These are phyloP conservation scores for Dunaliella sp. DNA, from an alignment of 139 green algal genomes.

Conservation along the genomic window DNA sequence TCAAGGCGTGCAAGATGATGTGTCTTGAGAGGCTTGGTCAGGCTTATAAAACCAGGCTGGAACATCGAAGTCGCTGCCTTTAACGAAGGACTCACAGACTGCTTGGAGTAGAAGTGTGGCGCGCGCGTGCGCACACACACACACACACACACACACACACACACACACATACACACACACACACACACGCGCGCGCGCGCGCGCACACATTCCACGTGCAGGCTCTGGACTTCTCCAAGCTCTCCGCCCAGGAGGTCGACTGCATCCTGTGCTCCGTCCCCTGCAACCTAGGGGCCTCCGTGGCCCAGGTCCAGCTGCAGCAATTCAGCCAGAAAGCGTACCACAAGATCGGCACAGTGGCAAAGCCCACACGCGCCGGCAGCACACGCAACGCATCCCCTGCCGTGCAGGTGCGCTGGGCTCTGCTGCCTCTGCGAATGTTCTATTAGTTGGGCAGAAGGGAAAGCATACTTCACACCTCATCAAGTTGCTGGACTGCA, in stretches of 20 bases:
- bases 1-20: too few species aligned
- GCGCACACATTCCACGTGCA: too few species aligned
- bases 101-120: too few species aligned
- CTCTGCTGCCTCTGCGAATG: too few species aligned
- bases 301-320: background rate
- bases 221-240: background rate
- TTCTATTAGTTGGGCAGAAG: too few species aligned
- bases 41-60: too few species aligned
- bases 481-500: too few species aligned
- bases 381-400: background rate
- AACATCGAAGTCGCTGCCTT: too few species aligned
- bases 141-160: background rate
- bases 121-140: too few species aligned
- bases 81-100: too few species aligned
- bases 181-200: background rate
- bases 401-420: background rate
- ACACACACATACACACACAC: background rate
- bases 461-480: too few species aligned
- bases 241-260: background rate
- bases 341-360: background rate
- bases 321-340: background rate
- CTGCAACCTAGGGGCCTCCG: background rate
- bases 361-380: background rate
- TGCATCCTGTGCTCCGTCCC: background rate
- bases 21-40: too few species aligned